Evolutionary conservation across 352 stramenopile species (phyloP).

Genomic region (Phytopythium mirpurense): DNA sequence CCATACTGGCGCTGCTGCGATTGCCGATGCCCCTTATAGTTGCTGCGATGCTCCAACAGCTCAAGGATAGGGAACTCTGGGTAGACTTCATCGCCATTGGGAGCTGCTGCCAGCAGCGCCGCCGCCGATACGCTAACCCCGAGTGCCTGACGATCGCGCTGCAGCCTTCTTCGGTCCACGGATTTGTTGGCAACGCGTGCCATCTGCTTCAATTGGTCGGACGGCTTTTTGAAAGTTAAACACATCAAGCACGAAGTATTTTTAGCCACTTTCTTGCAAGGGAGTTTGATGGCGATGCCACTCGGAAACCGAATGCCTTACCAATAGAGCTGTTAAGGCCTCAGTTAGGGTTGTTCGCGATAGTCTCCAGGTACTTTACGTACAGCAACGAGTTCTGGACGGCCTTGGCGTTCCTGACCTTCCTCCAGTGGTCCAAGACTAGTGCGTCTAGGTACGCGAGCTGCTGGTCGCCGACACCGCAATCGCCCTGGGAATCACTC

Average conservation of each 20-base stretch:
- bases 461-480: conserved; percentile 35
- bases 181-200: neutral
- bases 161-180: neutral
- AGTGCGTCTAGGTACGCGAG: conserved; percentile 57
- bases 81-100: conserved; percentile 3
- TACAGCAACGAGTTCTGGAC: conserved; percentile 35
- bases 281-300: neutral
- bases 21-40: neutral
- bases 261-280: neutral
- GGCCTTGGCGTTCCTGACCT: conserved; percentile 20
- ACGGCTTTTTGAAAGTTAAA: too few relatives aligned
- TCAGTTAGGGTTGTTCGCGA: neutral
- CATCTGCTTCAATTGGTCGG: neutral
- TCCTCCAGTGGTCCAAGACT: conserved; percentile 49
- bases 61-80: conserved; percentile 29
- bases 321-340: neutral
- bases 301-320: neutral
- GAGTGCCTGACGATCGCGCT: conserved; percentile 13
- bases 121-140: conserved; percentile 31
- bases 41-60: conserved; percentile 10
- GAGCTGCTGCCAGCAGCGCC: conserved; percentile 11
- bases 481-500: conserved; percentile 11
- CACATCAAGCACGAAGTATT: too few relatives aligned
- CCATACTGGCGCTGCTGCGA: neutral
- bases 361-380: conserved; percentile 42